phyloP scores from a whole-genome alignment of 441 rosid species.

The Pelargonium cotyledonis region DNA sequence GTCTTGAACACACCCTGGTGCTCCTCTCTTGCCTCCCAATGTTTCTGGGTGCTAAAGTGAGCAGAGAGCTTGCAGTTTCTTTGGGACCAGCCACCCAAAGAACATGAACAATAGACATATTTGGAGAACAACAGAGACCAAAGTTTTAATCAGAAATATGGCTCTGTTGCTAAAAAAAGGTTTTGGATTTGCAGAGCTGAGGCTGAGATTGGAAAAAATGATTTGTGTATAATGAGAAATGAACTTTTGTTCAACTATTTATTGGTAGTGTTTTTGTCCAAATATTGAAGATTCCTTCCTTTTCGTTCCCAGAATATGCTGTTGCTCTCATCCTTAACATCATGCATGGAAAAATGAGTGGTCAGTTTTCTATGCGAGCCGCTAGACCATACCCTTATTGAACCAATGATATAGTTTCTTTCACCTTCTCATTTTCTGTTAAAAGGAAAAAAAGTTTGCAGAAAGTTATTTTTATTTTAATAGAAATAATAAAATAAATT shows the following conservation, averaged over 20 bases:
- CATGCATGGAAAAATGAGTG: neutral
- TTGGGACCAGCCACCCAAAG: slow-evolving; percentile 35
- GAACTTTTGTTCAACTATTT: too few species aligned
- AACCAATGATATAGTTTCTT: neutral
- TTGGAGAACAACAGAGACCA: neutral
- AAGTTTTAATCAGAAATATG: neutral
- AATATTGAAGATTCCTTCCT: neutral
- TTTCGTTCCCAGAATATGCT: neutral
- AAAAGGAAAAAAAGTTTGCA: too few species aligned
- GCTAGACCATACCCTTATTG: neutral
- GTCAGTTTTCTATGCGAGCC: neutral
- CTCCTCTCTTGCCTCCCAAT: slow-evolving; percentile 17
- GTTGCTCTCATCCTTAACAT: neutral
- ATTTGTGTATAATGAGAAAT: neutral
- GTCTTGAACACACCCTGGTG: slow-evolving; percentile 7
- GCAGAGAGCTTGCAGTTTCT: slow-evolving; percentile 28
- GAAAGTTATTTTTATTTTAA: too few species aligned
- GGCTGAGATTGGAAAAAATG: neutral
- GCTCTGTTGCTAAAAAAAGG: neutral
- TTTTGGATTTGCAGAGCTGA: neutral
- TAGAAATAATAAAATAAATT: too few species aligned
- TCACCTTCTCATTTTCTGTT: neutral
- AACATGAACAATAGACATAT: slow-evolving; percentile 29
- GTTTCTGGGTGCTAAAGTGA: slow-evolving; percentile 19
- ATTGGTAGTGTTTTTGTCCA: neutral